These are phyloP conservation scores for Colletotrichum falcatum DNA, from an alignment of 2,329 filamentous ascomycete species.

Conservation along the genomic window DNA sequence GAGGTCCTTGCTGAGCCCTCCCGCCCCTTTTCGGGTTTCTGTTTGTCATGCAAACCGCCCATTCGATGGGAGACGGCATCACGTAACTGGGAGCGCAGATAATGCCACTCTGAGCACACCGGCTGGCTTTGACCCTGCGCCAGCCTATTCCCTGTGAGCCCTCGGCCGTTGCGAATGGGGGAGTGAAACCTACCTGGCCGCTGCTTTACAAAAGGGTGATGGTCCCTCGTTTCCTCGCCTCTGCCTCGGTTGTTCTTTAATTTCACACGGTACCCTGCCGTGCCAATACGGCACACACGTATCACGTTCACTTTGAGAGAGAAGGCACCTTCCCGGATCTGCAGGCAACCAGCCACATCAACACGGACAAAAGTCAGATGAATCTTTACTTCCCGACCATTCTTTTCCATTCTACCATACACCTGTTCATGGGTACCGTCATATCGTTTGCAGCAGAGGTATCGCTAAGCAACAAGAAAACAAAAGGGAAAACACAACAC, in stretches of 20 bases:
- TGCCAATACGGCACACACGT: background rate
- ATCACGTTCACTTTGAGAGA: background rate
- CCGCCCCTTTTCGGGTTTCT: constrained; percentile 30
- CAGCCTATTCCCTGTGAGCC: background rate
- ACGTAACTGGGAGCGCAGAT: constrained; percentile 35
- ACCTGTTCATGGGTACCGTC: background rate
- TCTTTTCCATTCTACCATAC: background rate
- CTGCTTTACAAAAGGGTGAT: background rate
- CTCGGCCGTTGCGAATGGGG: background rate
- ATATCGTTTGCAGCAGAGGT: constrained; percentile 28
- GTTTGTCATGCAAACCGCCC: constrained; percentile 41
- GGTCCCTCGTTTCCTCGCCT: background rate
- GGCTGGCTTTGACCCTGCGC: background rate
- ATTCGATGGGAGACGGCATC: constrained; percentile 37
- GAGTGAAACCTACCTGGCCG: background rate
- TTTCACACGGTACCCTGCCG: background rate
- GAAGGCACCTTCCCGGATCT: background rate
- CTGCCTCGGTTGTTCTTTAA: background rate
- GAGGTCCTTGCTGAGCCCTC: constrained; percentile 3
- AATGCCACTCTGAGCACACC: constrained; percentile 24
- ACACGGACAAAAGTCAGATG: background rate
- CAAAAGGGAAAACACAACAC: background rate
- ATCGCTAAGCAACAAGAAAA: constrained; percentile 30
- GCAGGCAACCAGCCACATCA: background rate
- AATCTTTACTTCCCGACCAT: background rate